Percentiles rank a stretch among this genome's conserved stretches.
phyloP scores from a whole-genome alignment of 1,139 yeast species.

The Hyphopichia wangnamkhiaoensis region DNA sequence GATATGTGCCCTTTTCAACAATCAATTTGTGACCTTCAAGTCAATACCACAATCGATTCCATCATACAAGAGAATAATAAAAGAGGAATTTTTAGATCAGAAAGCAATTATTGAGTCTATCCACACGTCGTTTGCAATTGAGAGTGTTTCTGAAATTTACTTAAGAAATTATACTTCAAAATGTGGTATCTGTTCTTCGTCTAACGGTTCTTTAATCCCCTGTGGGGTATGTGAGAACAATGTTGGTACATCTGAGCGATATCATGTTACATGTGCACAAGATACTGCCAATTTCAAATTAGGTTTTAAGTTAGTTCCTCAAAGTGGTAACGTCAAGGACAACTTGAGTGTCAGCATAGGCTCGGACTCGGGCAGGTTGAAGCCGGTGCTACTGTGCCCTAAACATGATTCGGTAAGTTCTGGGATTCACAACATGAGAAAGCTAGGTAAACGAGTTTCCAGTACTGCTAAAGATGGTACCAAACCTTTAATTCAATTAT shows the following conservation, averaged over 20 bases:
- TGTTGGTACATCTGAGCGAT: slow-evolving; percentile 14
- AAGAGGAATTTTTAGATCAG: slow-evolving; percentile 9
- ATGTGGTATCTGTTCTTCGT: slow-evolving; percentile 32
- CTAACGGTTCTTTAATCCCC: slow-evolving; percentile 30
- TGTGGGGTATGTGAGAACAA: slow-evolving; percentile 29
- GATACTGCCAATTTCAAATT: slow-evolving; percentile 42
- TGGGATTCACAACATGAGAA: slow-evolving; percentile 17
- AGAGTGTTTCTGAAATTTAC: slow-evolving; percentile 30
- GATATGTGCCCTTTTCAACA: slow-evolving; percentile 64
- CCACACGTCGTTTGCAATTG: slow-evolving; percentile 23
- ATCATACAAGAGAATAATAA: slow-evolving; percentile 6
- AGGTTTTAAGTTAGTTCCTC: slow-evolving; percentile 44
- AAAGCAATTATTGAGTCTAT: slow-evolving; percentile 19
- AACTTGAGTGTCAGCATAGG: slow-evolving; percentile 25
- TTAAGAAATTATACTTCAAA: slow-evolving; percentile 21
- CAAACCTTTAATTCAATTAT: slow-evolving; percentile 42
- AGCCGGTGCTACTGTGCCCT: slow-evolving; percentile 46
- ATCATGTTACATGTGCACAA: slow-evolving; percentile 73
- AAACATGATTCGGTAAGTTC: slow-evolving; percentile 24
- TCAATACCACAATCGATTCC: not conserved
- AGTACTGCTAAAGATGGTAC: slow-evolving; percentile 23
- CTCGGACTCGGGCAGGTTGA: slow-evolving; percentile 37
- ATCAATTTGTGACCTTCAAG: slow-evolving; percentile 23
- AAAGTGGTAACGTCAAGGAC: slow-evolving; percentile 20
- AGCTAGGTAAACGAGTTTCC: slow-evolving; percentile 36